Conservation (phyloP, 176 grass and related monocot genomes). For the Bolboschoenus planiculmis region DNA sequence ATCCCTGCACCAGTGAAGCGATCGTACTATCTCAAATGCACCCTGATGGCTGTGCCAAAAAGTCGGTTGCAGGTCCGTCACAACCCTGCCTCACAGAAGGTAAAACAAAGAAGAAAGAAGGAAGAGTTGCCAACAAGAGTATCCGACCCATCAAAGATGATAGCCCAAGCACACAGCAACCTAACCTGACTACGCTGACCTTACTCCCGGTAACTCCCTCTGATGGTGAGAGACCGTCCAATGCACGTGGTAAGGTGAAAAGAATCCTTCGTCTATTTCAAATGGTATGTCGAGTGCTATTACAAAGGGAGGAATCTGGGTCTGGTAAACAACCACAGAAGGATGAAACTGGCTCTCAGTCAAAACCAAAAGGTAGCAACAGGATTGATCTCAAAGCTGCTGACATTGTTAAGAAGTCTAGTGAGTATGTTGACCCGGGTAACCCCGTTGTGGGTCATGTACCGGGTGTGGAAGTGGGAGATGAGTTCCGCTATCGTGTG, state of each 20-base stretch:
- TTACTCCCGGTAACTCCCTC: slow-evolving; percentile 3
- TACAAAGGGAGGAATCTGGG: slow-evolving; percentile 20
- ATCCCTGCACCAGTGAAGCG: background rate
- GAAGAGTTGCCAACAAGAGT: background rate
- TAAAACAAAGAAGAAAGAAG: slow-evolving; percentile 6
- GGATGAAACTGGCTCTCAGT: background rate
- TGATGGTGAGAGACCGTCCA: background rate
- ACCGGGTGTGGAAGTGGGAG: slow-evolving; percentile 71
- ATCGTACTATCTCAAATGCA: background rate
- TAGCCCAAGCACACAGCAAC: background rate
- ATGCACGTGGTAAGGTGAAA: slow-evolving; percentile 8
- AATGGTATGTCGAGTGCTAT: slow-evolving; percentile 10
- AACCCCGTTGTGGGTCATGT: slow-evolving; percentile 43
- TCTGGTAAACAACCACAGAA: background rate
- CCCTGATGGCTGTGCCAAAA: background rate
- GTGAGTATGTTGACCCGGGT: slow-evolving; percentile 29
- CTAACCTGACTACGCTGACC: background rate
- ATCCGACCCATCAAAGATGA: background rate
- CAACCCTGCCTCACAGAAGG: background rate
- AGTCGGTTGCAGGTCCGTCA: background rate
- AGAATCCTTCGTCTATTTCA: slow-evolving; percentile 26
- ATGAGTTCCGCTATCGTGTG: slow-evolving; percentile 65
- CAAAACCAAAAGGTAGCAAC: slow-evolving; percentile 5
- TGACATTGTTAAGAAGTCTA: slow-evolving; percentile 31
- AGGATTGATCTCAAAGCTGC: slow-evolving; percentile 50